These are phyloP conservation scores for Xylariaceae sp. DNA, from an alignment of 2,329 filamentous ascomycete genomes.

Conservation along the genomic window DNA sequence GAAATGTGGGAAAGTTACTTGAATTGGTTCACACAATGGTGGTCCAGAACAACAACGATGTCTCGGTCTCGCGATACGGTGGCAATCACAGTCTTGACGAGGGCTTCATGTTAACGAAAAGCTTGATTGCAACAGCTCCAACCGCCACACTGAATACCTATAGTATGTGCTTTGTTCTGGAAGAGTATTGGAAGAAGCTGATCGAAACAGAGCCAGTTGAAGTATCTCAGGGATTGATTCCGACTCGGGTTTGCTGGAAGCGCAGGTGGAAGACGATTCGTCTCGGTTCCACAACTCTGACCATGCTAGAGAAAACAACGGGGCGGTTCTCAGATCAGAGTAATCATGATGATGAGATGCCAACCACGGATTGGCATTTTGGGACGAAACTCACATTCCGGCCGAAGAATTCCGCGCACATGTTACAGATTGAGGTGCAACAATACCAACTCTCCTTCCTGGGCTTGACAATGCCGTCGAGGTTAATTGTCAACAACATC, in stretches of 20 bases:
- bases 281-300: slow-evolving; percentile 2
- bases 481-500: slow-evolving; percentile 1
- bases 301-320: slow-evolving; percentile 5
- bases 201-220: background rate
- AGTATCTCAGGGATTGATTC: background rate
- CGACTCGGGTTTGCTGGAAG: background rate
- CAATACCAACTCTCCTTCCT: background rate
- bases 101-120: background rate
- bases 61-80: background rate
- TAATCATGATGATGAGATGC: background rate
- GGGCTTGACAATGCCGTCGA: background rate
- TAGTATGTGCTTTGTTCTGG: slow-evolving; percentile 2
- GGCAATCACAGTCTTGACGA: background rate
- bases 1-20: slow-evolving; percentile 1
- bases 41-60: background rate
- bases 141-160: slow-evolving; percentile 3
- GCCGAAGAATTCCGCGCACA: background rate
- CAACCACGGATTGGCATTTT: slow-evolving; percentile 1
- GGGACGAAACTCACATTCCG: slow-evolving; percentile 1
- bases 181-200: background rate
- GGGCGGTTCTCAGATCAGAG: background rate
- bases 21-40: background rate
- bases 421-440: slow-evolving; percentile 4
- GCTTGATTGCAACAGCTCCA: background rate
- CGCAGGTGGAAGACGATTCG: background rate